A percentile compares a stretch with the other conserved stretches of the same genome.
These are phyloP conservation scores for Paulownia fortunei DNA, from an alignment of 257 asterid genomes.

Conservation along the genomic window DNA sequence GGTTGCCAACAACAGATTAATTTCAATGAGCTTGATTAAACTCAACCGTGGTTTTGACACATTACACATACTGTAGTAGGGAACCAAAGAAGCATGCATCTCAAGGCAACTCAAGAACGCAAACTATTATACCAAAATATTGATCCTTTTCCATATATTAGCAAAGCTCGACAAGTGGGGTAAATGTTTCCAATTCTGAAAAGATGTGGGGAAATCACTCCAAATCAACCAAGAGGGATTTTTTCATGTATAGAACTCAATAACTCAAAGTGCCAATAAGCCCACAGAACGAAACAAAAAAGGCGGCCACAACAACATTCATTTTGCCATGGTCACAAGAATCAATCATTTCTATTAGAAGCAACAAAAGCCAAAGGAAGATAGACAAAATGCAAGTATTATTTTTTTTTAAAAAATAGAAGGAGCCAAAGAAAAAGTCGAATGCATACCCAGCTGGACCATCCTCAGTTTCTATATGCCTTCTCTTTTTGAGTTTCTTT, in stretches of 20 bases:
- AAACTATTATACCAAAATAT: not conserved
- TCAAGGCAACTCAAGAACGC: not conserved
- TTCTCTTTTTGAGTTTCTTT: slow-evolving; percentile 90
- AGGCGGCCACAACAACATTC: not conserved
- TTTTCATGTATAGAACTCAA: not conserved
- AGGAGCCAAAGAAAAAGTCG: not conserved
- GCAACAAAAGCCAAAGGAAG: not conserved
- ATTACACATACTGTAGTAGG: no score
- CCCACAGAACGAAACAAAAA: not conserved
- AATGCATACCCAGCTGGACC: slow-evolving; percentile 79
- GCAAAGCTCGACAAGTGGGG: not conserved
- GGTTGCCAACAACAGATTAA: not conserved
- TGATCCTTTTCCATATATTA: not conserved
- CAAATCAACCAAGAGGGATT: not conserved
- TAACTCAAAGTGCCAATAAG: not conserved
- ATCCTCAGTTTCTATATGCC: slow-evolving; percentile 83
- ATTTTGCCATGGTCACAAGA: slow-evolving; percentile 15
- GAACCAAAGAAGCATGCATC: not conserved
- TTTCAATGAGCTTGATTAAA: not conserved
- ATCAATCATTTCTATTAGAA: not conserved
- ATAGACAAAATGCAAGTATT: not conserved
- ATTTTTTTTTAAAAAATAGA: not conserved
- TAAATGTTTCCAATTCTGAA: not conserved
- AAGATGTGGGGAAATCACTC: not conserved
- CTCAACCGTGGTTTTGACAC: not conserved